A percentile compares a stretch with the other conserved stretches of the same genome.
phyloP scores from a whole-genome alignment of 108 stramenopile genomes.

The Nitzschia sp. region DNA sequence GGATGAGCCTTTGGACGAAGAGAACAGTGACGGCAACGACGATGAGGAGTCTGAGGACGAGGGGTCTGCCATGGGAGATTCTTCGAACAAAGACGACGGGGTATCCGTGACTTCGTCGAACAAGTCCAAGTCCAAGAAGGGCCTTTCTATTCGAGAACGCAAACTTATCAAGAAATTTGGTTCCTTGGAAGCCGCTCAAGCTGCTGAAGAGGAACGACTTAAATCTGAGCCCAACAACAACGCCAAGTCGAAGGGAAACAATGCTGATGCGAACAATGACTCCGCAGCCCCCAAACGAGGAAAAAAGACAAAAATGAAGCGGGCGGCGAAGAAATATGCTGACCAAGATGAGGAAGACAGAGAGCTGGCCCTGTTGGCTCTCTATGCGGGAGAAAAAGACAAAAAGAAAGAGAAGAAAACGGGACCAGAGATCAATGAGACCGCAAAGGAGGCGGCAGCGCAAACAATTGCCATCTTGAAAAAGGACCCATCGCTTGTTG shows the following conservation, averaged over 20 bases:
- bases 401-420: constrained; percentile 48
- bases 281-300: constrained; percentile 44
- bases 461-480: constrained; percentile 69
- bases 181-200: constrained; percentile 59
- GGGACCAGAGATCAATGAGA: constrained; percentile 38
- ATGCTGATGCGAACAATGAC: background rate
- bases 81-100: background rate
- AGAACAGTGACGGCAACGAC: background rate
- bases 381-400: constrained; percentile 81
- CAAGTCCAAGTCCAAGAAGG: constrained; percentile 48
- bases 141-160: constrained; percentile 66
- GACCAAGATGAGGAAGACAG: constrained; percentile 98
- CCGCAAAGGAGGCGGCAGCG: constrained; percentile 64
- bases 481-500: constrained; percentile 60
- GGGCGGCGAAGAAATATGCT: constrained; percentile 79
- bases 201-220: constrained; percentile 35
- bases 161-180: constrained; percentile 76
- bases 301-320: constrained; percentile 69
- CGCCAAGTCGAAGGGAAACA: background rate
- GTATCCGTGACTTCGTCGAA: constrained; percentile 2
- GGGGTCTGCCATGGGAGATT: background rate
- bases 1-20: background rate
- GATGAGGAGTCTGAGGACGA: constrained; percentile 25
- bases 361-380: constrained; percentile 86
- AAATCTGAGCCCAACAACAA: constrained; percentile 24